These are phyloP conservation scores for Trichoderma sp. DNA, from an alignment of 2,329 filamentous ascomycete genomes.

Conservation along the genomic window DNA sequence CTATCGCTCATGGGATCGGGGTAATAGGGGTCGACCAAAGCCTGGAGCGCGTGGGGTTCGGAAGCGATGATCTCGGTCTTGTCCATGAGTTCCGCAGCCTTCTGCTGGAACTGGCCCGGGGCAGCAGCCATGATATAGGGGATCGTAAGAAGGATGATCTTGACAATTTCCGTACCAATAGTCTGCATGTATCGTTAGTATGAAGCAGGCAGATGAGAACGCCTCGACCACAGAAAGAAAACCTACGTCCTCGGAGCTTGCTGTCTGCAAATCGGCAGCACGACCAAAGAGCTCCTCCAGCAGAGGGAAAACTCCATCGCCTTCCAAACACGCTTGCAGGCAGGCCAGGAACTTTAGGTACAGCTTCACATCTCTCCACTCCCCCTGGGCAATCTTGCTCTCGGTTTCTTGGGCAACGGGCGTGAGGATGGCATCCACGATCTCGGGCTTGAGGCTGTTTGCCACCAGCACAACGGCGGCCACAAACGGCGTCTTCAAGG, in stretches of 20 bases:
- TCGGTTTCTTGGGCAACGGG: conserved; percentile 62
- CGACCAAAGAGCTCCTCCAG: conserved; percentile 87
- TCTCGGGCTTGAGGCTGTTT: conserved; percentile 73
- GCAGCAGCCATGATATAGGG: conserved; percentile 81
- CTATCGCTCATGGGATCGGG: conserved; percentile 60
- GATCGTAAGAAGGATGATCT: conserved; percentile 91
- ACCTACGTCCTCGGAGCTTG: conserved; percentile 86
- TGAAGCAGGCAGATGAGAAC: neutral
- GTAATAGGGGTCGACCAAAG: conserved; percentile 81
- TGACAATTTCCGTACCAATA: conserved; percentile 82
- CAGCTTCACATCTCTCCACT: conserved; percentile 90
- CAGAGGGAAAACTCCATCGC: conserved; percentile 79
- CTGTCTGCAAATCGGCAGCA: conserved; percentile 89
- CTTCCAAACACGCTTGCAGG: conserved; percentile 74
- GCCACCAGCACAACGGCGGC: conserved; percentile 77
- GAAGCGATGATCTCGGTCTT: conserved; percentile 94
- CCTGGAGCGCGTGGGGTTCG: conserved; percentile 79
- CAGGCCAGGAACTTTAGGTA: conserved; percentile 86
- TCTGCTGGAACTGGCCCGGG: conserved; percentile 65
- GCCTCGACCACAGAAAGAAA: neutral
- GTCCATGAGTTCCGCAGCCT: conserved; percentile 76
- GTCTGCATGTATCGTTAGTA: conserved; percentile 41
- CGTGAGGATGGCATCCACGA: conserved; percentile 67
- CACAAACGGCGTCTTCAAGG: conserved; percentile 94
- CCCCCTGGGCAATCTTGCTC: conserved; percentile 64